These are phyloP conservation scores for Dendrothele bispora DNA, from an alignment of 768 basidiomycete genomes.

Conservation along the genomic window DNA sequence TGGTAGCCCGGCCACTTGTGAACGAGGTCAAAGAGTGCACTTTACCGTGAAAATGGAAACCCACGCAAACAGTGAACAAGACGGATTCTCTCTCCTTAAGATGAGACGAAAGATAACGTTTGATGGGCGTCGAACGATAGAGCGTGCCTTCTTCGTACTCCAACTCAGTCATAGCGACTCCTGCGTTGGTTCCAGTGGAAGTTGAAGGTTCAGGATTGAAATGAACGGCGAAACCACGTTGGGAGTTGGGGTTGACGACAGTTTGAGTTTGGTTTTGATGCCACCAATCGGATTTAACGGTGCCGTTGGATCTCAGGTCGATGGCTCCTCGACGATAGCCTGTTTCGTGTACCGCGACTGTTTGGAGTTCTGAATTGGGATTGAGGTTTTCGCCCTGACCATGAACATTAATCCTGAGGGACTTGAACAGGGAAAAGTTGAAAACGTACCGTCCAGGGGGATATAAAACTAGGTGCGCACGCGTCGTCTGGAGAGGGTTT, in stretches of 20 bases:
- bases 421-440: too few relatives aligned
- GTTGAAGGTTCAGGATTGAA: neutral
- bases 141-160: neutral
- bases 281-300: conserved; percentile 5
- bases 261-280: neutral
- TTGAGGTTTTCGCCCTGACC: too few relatives aligned
- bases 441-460: too few relatives aligned
- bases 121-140: neutral
- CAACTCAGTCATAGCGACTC: conserved; percentile 5
- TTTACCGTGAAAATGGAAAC: neutral
- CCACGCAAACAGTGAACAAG: neutral
- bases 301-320: neutral
- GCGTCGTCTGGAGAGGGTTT: too few relatives aligned
- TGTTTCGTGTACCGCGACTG: too few relatives aligned
- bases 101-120: neutral
- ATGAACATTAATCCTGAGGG: too few relatives aligned
- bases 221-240: neutral
- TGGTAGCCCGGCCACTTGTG: conserved; percentile 4
- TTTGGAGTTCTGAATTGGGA: too few relatives aligned
- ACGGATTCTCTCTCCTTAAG: neutral
- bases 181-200: neutral
- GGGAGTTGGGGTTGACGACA: neutral
- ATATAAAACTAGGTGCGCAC: too few relatives aligned
- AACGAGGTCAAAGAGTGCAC: neutral
- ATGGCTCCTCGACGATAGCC: conserved; percentile 6